A percentile compares a stretch with the other conserved stretches of the same genome.
Evolutionary conservation across 257 asterid species (phyloP).

Genomic region (Fraxinus excelsior): DNA sequence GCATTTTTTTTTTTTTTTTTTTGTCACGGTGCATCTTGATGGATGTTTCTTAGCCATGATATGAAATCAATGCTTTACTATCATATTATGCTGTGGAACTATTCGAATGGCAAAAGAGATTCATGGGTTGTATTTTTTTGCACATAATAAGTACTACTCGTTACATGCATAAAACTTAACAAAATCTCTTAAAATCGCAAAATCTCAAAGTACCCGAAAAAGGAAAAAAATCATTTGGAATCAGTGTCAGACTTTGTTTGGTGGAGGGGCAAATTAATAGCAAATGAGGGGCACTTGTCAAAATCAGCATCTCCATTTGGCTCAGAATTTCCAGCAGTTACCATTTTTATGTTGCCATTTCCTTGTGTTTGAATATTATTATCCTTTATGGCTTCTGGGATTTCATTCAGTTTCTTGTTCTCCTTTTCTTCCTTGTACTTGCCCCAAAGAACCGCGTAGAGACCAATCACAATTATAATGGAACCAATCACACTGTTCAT

Average conservation of each 20-base stretch:
- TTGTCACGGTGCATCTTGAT: too few species aligned
- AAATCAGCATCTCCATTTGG: conserved; percentile 9
- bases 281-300: conserved; percentile 31
- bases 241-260: conserved; percentile 30
- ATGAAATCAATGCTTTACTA: too few species aligned
- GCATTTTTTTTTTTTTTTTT: too few species aligned
- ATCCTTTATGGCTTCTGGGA: conserved; percentile 49
- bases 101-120: conserved; percentile 15
- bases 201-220: background rate
- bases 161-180: conserved; percentile 28
- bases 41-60: too few species aligned
- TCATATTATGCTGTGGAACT: background rate
- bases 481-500: conserved; percentile 51
- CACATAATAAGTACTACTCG: conserved; percentile 11
- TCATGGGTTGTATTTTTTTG: conserved; percentile 3
- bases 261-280: conserved; percentile 34
- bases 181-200: conserved; percentile 26
- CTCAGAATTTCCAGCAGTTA: background rate
- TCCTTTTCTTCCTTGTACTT: conserved; percentile 58
- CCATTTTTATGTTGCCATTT: conserved; percentile 25
- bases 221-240: background rate
- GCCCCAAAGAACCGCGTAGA: conserved; percentile 62
- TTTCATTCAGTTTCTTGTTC: conserved; percentile 23
- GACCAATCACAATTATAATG: conserved; percentile 52
- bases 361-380: conserved; percentile 16